Conservation (phyloP, 345 rosid genomes). For the Linum trigynum region DNA sequence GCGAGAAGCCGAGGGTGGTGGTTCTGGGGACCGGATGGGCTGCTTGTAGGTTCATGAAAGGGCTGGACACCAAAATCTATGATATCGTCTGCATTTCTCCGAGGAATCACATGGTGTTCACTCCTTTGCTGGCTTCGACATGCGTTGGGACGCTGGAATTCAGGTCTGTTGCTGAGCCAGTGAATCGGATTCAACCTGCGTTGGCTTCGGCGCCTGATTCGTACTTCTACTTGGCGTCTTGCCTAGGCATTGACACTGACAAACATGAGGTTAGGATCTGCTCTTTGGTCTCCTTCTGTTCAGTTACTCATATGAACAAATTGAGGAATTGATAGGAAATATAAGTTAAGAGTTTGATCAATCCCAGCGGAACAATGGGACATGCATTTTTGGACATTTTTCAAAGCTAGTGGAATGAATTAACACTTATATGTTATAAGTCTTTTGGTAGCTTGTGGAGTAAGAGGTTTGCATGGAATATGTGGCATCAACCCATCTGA, state of each 20-base stretch:
- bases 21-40: constrained; percentile 81
- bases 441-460: too few species aligned
- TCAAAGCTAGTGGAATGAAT: too few species aligned
- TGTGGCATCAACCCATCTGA: too few species aligned
- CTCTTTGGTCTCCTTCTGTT: neutral
- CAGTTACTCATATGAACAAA: neutral
- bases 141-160: constrained; percentile 83
- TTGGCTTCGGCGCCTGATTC: constrained; percentile 65
- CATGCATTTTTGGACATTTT: too few species aligned
- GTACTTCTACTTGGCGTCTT: constrained; percentile 74
- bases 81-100: constrained; percentile 71
- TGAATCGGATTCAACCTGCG: constrained; percentile 68
- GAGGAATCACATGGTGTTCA: constrained; percentile 80
- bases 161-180: constrained; percentile 83
- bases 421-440: too few species aligned
- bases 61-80: constrained; percentile 42
- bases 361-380: too few species aligned
- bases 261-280: constrained; percentile 55
- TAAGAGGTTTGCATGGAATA: too few species aligned
- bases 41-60: constrained; percentile 66
- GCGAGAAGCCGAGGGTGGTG: constrained; percentile 63
- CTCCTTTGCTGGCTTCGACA: constrained; percentile 72
- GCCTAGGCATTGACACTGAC: constrained; percentile 52
- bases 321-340: too few species aligned
- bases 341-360: too few species aligned